These are phyloP conservation scores for Sechiopsis laciniata DNA, from an alignment of 306 rosid species.

Conservation along the genomic window DNA sequence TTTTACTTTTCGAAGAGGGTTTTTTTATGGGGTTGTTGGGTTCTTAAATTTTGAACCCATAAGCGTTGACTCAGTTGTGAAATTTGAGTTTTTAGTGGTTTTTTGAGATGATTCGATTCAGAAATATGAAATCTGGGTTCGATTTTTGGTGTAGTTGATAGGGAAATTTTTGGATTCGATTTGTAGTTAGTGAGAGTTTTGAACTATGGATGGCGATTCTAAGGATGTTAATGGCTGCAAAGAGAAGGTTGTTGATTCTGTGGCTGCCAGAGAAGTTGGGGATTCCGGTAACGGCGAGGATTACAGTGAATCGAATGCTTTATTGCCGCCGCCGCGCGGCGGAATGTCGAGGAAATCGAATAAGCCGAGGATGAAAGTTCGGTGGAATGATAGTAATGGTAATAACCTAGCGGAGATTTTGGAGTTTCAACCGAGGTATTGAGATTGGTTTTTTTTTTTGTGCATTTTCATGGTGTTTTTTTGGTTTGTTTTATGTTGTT, in stretches of 20 bases:
- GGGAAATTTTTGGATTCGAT: not conserved
- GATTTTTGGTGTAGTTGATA: conserved; percentile 1
- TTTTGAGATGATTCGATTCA: conserved; percentile 7
- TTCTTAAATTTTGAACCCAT: not conserved
- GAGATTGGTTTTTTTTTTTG: not conserved
- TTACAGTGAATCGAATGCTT: conserved; percentile 61
- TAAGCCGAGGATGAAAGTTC: conserved; percentile 65
- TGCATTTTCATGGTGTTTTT: not conserved
- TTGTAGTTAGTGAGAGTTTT: not conserved
- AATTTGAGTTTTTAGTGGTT: not conserved
- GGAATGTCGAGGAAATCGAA: conserved; percentile 65
- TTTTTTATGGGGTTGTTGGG: not conserved
- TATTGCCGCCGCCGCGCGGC: conserved; percentile 68
- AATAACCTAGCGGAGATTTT: conserved; percentile 80
- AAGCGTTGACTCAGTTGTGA: not conserved
- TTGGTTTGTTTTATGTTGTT: not conserved
- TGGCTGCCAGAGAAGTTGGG: conserved; percentile 41
- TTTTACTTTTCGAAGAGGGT: not conserved
- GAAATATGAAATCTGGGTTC: not conserved
- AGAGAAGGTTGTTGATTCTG: conserved; percentile 34
- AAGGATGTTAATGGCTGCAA: conserved; percentile 32
- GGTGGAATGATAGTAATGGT: conserved; percentile 92
- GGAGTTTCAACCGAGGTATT: conserved; percentile 79
- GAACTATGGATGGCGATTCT: conserved; percentile 44
- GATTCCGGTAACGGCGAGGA: conserved; percentile 57